Evolutionary conservation across 2,329 filamentous ascomycete genomes (phyloP).

Genomic region (Arthrobotrys conoides): DNA sequence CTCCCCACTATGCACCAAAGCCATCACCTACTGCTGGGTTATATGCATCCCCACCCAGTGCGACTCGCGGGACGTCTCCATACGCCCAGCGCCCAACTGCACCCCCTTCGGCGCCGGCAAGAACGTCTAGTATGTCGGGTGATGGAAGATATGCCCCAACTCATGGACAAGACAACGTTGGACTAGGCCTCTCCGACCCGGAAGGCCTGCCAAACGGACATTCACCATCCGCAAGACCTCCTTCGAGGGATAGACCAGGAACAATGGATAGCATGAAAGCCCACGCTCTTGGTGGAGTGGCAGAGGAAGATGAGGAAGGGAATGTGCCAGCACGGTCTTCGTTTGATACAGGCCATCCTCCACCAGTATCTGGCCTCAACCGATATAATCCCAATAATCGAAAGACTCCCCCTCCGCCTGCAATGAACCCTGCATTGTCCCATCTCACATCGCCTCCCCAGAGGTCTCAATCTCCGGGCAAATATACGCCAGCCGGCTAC

Average conservation of each 20-base stretch:
- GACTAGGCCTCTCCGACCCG: slow-evolving; percentile 32
- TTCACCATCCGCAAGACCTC: slow-evolving; percentile 31
- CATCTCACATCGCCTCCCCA: slow-evolving; percentile 66
- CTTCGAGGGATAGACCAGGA: slow-evolving; percentile 48
- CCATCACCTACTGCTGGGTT: slow-evolving; percentile 17
- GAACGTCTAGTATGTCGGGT: slow-evolving; percentile 43
- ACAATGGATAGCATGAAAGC: slow-evolving; percentile 58
- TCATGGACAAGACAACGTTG: slow-evolving; percentile 34
- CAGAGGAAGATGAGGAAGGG: slow-evolving; percentile 57
- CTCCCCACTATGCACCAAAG: slow-evolving; percentile 45
- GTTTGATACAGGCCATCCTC: slow-evolving; percentile 38
- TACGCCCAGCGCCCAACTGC: slow-evolving; percentile 48
- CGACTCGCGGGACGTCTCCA: slow-evolving; percentile 33
- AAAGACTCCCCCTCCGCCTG: slow-evolving; percentile 65
- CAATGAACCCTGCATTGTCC: slow-evolving; percentile 71
- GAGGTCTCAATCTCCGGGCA: slow-evolving; percentile 72
- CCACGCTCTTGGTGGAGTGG: slow-evolving; percentile 49
- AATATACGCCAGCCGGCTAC: slow-evolving; percentile 71
- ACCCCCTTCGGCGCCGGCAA: slow-evolving; percentile 20
- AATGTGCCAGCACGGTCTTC: slow-evolving; percentile 21
- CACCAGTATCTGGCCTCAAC: slow-evolving; percentile 34
- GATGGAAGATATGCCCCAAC: slow-evolving; percentile 35
- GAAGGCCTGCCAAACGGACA: slow-evolving; percentile 38
- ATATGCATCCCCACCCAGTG: slow-evolving; percentile 33
- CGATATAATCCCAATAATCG: slow-evolving; percentile 62